Base-by-base conservation (phyloP, 768 basidiomycete species). In the Asterophora lycoperdoides region DNA sequence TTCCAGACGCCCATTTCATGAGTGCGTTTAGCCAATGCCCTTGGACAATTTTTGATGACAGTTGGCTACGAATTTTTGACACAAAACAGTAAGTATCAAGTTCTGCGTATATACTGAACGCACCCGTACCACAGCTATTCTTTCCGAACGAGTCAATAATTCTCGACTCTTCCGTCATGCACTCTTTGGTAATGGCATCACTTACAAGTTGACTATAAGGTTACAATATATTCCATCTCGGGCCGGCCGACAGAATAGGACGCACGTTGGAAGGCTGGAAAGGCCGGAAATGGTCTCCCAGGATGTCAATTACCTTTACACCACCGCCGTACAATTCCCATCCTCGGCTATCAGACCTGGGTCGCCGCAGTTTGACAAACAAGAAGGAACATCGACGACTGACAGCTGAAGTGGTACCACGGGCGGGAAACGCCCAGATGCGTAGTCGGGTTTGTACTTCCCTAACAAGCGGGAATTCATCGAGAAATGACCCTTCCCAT, bases 241-340 rank as follows among this genome's bases (percentile, higher is more conserved):
- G 19, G 3, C 17, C n/a, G n/a, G 7, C 13, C 10, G 8, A 3
- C 29, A 10, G 36, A 15, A 23, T 9, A 41, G 43, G 18, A 60
- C 68, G 9, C 53, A 86, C 86, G 58, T 82, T 75, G 8, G 54
- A 51, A 8, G 63, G 51, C 39, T 73, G 67, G 59, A 88, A 87
- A 0, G 76, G 69, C 53, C 75, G 62, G 51, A 87, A 86, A 53
- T 88, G 86, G 60, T 86, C 63, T 0, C 86, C 86, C 0, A 83
- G 79, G 3, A 87, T 77, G 52, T 81, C 77, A 35, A 79, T 59
- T 2, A 76, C 66, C 32, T 71, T 68, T 1, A 84, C 48, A 5
- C 58, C 23, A 8, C 41, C 49, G 4, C 68, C 68, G 0, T 72
- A 62, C 8, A 81, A 53, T 45, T 78, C 72, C 84, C 86, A 87